Evolutionary conservation across 176 grass and related monocot species (phyloP).

Genomic region (Alopecurus myosuroides): DNA sequence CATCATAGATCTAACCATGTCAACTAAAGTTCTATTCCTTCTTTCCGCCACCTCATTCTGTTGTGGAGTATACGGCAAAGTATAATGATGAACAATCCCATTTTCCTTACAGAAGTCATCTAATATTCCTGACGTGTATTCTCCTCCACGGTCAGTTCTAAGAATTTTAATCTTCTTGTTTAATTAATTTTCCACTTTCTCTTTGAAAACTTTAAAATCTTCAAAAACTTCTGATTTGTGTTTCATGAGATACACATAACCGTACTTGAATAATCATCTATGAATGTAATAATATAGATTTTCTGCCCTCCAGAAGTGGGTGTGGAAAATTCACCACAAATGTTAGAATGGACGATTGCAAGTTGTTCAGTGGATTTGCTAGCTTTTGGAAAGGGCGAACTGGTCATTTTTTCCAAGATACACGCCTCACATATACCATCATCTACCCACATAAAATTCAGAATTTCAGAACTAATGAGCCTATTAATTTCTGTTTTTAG

Average conservation of each 20-base stretch:
- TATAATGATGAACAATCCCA: constrained; percentile 4
- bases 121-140: constrained; percentile 13
- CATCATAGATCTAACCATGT: constrained; percentile 9
- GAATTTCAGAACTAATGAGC: constrained; percentile 19
- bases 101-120: neutral
- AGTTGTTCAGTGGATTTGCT: neutral
- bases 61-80: neutral
- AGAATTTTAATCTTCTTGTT: constrained; percentile 16
- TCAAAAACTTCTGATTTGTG: neutral
- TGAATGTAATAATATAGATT: neutral
- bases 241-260: too few relatives aligned
- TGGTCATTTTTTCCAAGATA: neutral
- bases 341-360: neutral
- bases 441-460: constrained; percentile 15
- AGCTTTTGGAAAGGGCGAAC: neutral
- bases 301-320: neutral
- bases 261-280: neutral
- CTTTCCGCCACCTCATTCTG: neutral
- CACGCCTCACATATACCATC: neutral
- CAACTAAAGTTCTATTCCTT: neutral
- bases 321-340: neutral
- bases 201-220: neutral
- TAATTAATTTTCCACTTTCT: constrained; percentile 1
- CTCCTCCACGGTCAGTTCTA: neutral
- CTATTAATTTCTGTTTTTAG: constrained; percentile 17